Conservation (phyloP, 2,329 filamentous ascomycete species). For the Orbilia javanica region DNA sequence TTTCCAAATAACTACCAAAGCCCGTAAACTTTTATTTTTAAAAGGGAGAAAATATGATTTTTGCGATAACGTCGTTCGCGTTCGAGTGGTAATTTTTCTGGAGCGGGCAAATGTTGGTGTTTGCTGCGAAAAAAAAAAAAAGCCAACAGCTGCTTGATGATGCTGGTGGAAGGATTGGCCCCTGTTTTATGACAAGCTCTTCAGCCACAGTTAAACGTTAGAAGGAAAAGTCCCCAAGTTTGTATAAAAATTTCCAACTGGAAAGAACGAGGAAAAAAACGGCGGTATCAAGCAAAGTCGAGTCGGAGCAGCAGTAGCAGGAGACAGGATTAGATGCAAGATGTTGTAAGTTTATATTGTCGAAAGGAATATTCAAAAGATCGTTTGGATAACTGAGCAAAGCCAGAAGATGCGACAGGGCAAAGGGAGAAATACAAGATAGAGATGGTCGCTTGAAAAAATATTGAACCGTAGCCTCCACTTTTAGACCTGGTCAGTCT, state of each 20-base stretch:
- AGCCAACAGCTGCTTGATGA: constrained; percentile 57
- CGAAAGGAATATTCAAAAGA: constrained; percentile 48
- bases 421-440: constrained; percentile 51
- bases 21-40: constrained; percentile 10
- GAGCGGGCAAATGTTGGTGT: constrained; percentile 47
- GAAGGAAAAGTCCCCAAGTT: constrained; percentile 44
- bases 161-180: constrained; percentile 55
- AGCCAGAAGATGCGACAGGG: constrained; percentile 38
- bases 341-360: constrained; percentile 49
- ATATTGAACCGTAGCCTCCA: constrained; percentile 50
- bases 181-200: constrained; percentile 55
- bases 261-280: not conserved
- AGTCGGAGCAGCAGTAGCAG: constrained; percentile 10
- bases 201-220: constrained; percentile 56
- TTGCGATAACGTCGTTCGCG: constrained; percentile 33
- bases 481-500: constrained; percentile 29
- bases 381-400: constrained; percentile 24
- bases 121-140: constrained; percentile 53
- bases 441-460: constrained; percentile 40
- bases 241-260: constrained; percentile 15
- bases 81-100: constrained; percentile 11
- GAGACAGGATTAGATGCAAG: constrained; percentile 11
- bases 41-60: constrained; percentile 10
- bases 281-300: constrained; percentile 18
- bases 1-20: constrained; percentile 9